Conservation (phyloP, 2,329 filamentous ascomycete species). For the Didymella pinodella region DNA sequence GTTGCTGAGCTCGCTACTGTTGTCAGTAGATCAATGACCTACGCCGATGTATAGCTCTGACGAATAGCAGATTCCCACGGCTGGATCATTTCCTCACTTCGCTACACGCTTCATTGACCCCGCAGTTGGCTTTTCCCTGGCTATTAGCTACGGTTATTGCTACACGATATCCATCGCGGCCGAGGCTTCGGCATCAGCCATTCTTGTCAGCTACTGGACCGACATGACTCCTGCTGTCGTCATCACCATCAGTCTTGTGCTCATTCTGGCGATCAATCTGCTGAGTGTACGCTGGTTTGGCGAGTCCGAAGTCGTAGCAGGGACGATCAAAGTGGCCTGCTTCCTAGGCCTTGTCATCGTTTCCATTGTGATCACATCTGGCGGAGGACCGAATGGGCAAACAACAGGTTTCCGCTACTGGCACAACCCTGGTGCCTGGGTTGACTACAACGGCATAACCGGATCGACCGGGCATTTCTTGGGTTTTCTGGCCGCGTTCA, state of each 20-base stretch:
- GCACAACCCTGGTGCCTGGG: constrained; percentile 70
- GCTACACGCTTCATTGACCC: constrained; percentile 70
- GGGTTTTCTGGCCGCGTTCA: constrained; percentile 63
- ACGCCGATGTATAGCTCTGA: not conserved
- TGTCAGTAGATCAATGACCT: constrained; percentile 12
- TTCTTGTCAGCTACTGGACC: constrained; percentile 48
- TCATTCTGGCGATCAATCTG: constrained; percentile 61
- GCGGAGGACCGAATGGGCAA: constrained; percentile 63
- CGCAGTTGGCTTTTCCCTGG: constrained; percentile 63
- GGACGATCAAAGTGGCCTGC: constrained; percentile 51
- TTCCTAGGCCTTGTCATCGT: constrained; percentile 47
- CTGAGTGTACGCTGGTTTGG: constrained; percentile 61
- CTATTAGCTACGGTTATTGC: constrained; percentile 56
- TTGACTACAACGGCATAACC: constrained; percentile 66
- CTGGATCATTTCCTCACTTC: constrained; percentile 68
- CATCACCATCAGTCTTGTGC: constrained; percentile 62
- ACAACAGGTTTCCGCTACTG: constrained; percentile 73
- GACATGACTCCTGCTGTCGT: constrained; percentile 63
- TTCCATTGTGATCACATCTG: constrained; percentile 34
- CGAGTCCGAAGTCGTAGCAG: constrained; percentile 55
- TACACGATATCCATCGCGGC: constrained; percentile 58
- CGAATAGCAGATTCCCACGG: constrained; percentile 33
- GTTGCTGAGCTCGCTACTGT: constrained; percentile 66
- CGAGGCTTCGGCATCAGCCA: constrained; percentile 55
- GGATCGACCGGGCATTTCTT: constrained; percentile 60